Evolutionary conservation across 176 grass and related monocot genomes (phyloP).

Genomic region (Juncus inflexus): DNA sequence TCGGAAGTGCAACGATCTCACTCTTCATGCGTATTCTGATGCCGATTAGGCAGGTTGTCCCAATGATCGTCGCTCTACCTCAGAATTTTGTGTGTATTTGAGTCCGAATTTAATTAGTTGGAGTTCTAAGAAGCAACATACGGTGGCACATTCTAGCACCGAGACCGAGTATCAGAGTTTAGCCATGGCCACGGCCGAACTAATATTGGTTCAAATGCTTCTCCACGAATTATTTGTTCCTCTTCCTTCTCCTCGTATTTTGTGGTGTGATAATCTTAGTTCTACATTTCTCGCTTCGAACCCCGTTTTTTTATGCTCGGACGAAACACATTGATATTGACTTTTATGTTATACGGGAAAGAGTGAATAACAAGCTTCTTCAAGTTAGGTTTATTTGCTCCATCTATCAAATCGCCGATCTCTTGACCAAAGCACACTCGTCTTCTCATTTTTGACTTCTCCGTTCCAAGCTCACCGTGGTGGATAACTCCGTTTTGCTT

Average conservation of each 20-base stretch:
- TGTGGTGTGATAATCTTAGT: conserved; percentile 9
- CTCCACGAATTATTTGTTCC: not conserved
- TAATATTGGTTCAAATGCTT: not conserved
- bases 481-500: too few relatives aligned
- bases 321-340: too few relatives aligned
- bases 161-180: not conserved
- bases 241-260: not conserved
- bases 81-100: not conserved
- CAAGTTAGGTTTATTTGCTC: too few relatives aligned
- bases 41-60: not conserved
- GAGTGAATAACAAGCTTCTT: too few relatives aligned
- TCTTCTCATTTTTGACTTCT: too few relatives aligned
- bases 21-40: not conserved
- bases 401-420: too few relatives aligned
- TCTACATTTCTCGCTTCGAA: too few relatives aligned
- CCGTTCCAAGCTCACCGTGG: too few relatives aligned
- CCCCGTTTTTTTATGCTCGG: too few relatives aligned
- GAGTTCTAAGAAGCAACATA: not conserved
- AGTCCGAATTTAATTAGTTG: conserved; percentile 2
- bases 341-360: too few relatives aligned
- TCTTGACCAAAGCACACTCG: too few relatives aligned
- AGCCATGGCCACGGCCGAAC: not conserved
- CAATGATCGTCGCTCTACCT: not conserved
- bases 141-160: not conserved
- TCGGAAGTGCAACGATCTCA: too few relatives aligned